Conservation (phyloP, 176 grass and related monocot species). For the Tuctoria greenei region DNA sequence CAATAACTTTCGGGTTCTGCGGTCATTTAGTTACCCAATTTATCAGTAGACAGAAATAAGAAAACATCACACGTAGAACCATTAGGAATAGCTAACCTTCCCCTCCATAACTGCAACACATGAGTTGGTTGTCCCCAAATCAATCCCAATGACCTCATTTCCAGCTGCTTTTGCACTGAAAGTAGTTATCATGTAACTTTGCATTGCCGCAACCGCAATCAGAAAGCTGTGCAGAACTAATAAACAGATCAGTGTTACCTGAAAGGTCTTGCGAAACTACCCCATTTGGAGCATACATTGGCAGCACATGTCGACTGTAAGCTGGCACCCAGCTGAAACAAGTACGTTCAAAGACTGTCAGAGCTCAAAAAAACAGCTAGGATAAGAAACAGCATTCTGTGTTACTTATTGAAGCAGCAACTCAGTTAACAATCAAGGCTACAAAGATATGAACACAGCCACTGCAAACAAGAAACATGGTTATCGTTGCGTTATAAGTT, state of each 20-base stretch:
- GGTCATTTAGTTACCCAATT: background rate
- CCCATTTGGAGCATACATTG: slow-evolving; percentile 26
- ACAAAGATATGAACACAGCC: too few relatives aligned
- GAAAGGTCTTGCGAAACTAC: slow-evolving; percentile 26
- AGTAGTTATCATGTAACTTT: background rate
- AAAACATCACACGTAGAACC: background rate
- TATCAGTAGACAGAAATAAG: background rate
- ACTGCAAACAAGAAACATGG: too few relatives aligned
- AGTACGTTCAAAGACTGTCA: background rate
- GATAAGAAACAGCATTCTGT: too few relatives aligned
- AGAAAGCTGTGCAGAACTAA: background rate
- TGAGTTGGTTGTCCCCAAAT: slow-evolving; percentile 35
- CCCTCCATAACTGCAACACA: slow-evolving; percentile 36
- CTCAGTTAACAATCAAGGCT: too few relatives aligned
- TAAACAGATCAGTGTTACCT: background rate
- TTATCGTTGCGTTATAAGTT: too few relatives aligned
- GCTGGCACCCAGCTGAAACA: slow-evolving; percentile 13
- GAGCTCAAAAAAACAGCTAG: background rate
- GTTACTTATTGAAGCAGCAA: too few relatives aligned
- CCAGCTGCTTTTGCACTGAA: slow-evolving; percentile 32
- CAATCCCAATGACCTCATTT: slow-evolving; percentile 36
- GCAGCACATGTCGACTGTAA: slow-evolving; percentile 28
- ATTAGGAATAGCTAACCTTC: slow-evolving; percentile 16
- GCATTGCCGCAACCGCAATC: background rate
- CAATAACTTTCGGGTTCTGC: slow-evolving; percentile 76